Conservation (phyloP, 2,329 filamentous ascomycete species). For the Ilyonectria mors-panacis region DNA sequence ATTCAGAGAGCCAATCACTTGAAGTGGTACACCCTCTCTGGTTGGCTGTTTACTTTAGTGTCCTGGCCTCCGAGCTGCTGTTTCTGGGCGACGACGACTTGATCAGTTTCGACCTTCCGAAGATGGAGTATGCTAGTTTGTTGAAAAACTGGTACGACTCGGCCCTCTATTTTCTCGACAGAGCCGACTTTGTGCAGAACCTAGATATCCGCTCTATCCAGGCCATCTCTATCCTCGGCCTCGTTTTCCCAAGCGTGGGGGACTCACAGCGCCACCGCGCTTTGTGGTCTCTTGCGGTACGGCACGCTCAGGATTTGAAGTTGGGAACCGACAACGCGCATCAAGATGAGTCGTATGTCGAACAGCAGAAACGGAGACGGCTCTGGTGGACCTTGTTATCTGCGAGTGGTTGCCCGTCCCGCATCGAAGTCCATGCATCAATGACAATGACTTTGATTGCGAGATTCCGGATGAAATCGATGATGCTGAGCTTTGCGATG, state of each 20-base stretch:
- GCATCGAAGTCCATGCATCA: not conserved
- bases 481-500: slow-evolving; percentile 3
- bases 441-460: slow-evolving; percentile 3
- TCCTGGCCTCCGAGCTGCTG: slow-evolving; percentile 3
- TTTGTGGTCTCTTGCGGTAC: slow-evolving; percentile 11
- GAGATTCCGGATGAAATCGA: slow-evolving; percentile 6
- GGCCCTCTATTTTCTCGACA: slow-evolving; percentile 3
- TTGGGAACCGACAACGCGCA: not conserved
- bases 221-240: not conserved
- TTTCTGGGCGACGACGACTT: slow-evolving; percentile 1
- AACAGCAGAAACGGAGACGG: slow-evolving; percentile 9
- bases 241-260: slow-evolving; percentile 3
- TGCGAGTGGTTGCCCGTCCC: slow-evolving; percentile 16
- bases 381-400: slow-evolving; percentile 17
- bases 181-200: slow-evolving; percentile 7
- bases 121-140: not conserved
- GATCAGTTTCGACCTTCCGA: not conserved
- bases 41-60: slow-evolving; percentile 2
- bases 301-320: slow-evolving; percentile 6
- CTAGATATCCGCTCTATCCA: slow-evolving; percentile 3
- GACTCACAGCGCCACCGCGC: slow-evolving; percentile 2
- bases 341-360: not conserved
- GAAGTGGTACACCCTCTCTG: not conserved
- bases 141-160: slow-evolving; percentile 15
- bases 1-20: not conserved